phyloP scores from a whole-genome alignment of 169 alveolate genomes.

The Cryptosporidium viatorum region DNA sequence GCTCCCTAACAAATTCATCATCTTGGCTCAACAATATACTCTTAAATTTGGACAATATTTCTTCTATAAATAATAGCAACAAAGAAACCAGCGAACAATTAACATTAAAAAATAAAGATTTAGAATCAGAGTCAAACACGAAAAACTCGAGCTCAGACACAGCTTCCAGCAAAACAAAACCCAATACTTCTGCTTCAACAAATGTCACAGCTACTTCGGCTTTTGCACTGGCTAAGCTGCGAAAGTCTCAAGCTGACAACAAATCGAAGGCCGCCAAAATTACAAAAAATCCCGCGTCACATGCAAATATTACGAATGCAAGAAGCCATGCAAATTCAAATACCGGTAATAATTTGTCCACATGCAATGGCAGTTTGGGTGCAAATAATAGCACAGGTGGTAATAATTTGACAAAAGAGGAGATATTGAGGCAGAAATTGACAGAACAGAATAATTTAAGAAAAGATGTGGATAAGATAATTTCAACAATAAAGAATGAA shows the following conservation, averaged over 20 bases:
- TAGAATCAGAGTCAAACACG: neutral
- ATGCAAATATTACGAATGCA: constrained; percentile 18
- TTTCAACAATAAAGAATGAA: constrained; percentile 1
- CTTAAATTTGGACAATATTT: neutral
- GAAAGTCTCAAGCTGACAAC: constrained; percentile 37
- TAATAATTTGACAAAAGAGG: constrained; percentile 38
- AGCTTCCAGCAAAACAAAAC: neutral
- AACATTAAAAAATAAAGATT: neutral
- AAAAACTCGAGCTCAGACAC: neutral
- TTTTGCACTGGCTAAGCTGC: constrained; percentile 50
- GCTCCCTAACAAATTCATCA: neutral
- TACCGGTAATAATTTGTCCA: neutral
- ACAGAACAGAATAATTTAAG: constrained; percentile 26
- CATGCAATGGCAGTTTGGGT: neutral
- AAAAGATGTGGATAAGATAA: constrained; percentile 2
- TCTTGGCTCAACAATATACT: neutral
- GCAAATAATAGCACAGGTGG: neutral
- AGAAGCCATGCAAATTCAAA: constrained; percentile 12
- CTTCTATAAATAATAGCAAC: neutral
- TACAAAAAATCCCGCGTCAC: neutral
- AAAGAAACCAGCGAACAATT: neutral
- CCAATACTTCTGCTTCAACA: neutral
- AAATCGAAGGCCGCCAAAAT: constrained; percentile 28
- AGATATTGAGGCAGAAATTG: constrained; percentile 18
- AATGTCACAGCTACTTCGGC: constrained; percentile 28